Conservation (phyloP, 306 rosid species). For the Carpinus viminea region DNA sequence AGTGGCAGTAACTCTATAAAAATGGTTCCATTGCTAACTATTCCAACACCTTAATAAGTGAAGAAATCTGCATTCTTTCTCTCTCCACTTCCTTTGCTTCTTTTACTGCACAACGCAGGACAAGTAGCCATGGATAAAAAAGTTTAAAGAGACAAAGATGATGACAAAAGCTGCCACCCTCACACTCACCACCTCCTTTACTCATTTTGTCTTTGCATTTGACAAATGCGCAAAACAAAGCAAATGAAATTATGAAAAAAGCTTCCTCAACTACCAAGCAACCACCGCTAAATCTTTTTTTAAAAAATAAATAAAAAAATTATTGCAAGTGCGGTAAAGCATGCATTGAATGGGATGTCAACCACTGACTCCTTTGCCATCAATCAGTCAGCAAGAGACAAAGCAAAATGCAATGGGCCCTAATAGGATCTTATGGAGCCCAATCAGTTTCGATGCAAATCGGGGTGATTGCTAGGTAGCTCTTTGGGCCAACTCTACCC, state of each 20-base stretch:
- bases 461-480: too few species aligned
- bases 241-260: slow-evolving; percentile 10
- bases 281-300: neutral
- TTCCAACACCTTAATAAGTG: too few species aligned
- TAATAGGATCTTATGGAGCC: neutral
- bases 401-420: neutral
- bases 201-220: slow-evolving; percentile 29
- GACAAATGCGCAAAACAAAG: slow-evolving; percentile 28
- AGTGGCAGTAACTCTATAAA: too few species aligned
- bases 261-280: slow-evolving; percentile 33
- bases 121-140: neutral
- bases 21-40: too few species aligned
- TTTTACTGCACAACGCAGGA: neutral
- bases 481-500: neutral
- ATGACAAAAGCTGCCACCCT: neutral
- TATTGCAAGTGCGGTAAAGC: neutral
- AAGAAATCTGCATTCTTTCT: neutral
- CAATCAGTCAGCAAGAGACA: neutral
- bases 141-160: neutral
- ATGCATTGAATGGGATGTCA: neutral
- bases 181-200: slow-evolving; percentile 24
- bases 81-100: neutral
- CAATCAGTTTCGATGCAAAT: neutral
- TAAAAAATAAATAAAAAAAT: neutral
- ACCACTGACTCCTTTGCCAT: neutral